Conservation (phyloP, 768 basidiomycete genomes). For the Nidula microcarpa region DNA sequence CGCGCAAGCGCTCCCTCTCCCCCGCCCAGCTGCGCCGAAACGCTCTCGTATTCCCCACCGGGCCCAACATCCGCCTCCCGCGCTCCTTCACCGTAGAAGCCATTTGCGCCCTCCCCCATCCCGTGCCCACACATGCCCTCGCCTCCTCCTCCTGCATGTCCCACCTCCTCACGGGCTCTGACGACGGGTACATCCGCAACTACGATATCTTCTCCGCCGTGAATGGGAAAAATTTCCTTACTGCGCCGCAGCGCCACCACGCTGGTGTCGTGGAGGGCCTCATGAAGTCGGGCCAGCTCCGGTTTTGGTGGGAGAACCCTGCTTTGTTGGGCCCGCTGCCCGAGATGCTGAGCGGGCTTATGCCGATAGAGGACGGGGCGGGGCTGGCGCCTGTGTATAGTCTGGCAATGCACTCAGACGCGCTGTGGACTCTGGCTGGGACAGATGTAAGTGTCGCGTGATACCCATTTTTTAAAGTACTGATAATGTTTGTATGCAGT, state of each 20-base stretch:
- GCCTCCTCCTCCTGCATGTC: conserved; percentile 84
- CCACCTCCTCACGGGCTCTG: conserved; percentile 85
- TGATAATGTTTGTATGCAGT: conserved; percentile 35
- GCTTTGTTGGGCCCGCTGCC: conserved; percentile 19
- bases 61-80: conserved; percentile 20
- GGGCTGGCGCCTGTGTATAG: conserved; percentile 79
- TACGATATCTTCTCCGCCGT: conserved; percentile 89
- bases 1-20: conserved; percentile 25
- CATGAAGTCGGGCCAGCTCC: conserved; percentile 83
- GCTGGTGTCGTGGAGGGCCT: conserved; percentile 90
- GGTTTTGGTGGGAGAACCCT: conserved; percentile 91
- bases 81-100: conserved; percentile 85
- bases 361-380: conserved; percentile 43
- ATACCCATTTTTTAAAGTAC: conserved; percentile 4
- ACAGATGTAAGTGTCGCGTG: conserved; percentile 60
- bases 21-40: conserved; percentile 27
- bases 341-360: conserved; percentile 18
- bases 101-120: conserved; percentile 87
- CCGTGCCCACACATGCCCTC: conserved; percentile 83
- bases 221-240: conserved; percentile 84
- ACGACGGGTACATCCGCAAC: conserved; percentile 90
- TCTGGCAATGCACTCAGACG: conserved; percentile 88
- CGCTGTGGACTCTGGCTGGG: conserved; percentile 88
- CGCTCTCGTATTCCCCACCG: conserved; percentile 46
- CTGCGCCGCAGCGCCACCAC: conserved; percentile 84